Conservation (phyloP, 352 stramenopile genomes). For the Globisporangium uncinulatum region DNA sequence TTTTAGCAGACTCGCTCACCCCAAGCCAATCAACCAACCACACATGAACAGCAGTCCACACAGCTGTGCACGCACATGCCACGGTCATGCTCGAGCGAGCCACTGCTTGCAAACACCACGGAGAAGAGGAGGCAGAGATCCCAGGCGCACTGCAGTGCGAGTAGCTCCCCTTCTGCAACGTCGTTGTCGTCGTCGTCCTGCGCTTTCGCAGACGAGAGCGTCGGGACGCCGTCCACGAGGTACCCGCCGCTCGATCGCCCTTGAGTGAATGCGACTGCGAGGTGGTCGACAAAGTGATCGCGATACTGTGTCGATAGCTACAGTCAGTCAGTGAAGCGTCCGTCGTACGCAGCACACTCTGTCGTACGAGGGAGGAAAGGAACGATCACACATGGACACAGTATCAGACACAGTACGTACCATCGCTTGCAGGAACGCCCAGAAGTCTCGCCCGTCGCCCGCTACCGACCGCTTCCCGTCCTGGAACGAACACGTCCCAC, state of each 20-base stretch:
- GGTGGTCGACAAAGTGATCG: constrained; percentile 24
- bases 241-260: constrained; percentile 38
- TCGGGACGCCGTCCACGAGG: constrained; percentile 18
- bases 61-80: constrained; percentile 3
- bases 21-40: background rate
- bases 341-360: background rate
- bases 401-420: constrained; percentile 5
- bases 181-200: constrained; percentile 4
- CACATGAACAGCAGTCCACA: background rate
- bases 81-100: constrained; percentile 1
- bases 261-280: constrained; percentile 35
- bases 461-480: constrained; percentile 9
- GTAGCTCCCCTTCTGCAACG: constrained; percentile 14
- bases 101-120: background rate
- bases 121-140: constrained; percentile 17
- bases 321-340: too few species aligned
- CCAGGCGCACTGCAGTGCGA: constrained; percentile 18
- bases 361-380: background rate
- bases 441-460: constrained; percentile 36
- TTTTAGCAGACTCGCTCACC: background rate
- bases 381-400: background rate
- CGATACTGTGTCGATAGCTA: constrained; percentile 8
- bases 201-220: constrained; percentile 5
- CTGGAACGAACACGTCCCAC: constrained; percentile 17
- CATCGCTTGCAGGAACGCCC: constrained; percentile 48